Base-by-base conservation (phyloP, 2,329 filamentous ascomycete species). In the Apiospora rasikravindrae region DNA sequence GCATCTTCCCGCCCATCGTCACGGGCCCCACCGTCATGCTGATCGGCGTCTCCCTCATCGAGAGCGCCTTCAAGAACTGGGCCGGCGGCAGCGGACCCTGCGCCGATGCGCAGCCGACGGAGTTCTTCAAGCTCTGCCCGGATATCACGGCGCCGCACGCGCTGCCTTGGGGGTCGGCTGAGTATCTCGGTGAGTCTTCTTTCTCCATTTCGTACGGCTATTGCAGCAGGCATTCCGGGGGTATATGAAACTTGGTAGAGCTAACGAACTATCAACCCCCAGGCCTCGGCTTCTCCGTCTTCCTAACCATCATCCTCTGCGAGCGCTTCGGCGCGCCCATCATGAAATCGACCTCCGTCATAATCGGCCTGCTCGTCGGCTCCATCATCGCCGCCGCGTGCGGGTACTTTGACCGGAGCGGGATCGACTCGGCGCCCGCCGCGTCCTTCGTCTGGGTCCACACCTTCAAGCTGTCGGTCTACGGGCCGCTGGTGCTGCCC, bases 271-370 rank as follows among this genome's bases (percentile, higher is more conserved):
- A n/a, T n/a, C 16, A 6, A 44, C 1, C 45, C 42, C 3, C 26
- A 80, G 81, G 87, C 16, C 88, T 96, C 1, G 94, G 94, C 0
- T 95, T 96, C 83, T 90, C 90, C 64, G 94, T 95, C 47, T 96
- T 96, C 78, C 76, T 92, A 64, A 93, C 92, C 40, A 96, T 96
- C 78, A 91, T 96, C 73, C 79, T 96, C 16, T 94, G 92, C 79
- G 94, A 96, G 81, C 89, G 93, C 14, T 95, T 95, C 76, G 94
- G 94, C 1, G 88, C 93, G 0, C 94, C 94, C 0, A 92, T 96
- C 75, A 95, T 96, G 92, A 95, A 95, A 80, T 93, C 91, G 2
- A 92, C 90, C 10, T 91, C 91, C 42, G 93, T 96, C 44, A 89
- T 95, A 57, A 86, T 94, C 71, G 93, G 94, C 19, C 86, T 95